Evolutionary conservation across 257 asterid species (phyloP).

Genomic region (Solanum okadae): DNA sequence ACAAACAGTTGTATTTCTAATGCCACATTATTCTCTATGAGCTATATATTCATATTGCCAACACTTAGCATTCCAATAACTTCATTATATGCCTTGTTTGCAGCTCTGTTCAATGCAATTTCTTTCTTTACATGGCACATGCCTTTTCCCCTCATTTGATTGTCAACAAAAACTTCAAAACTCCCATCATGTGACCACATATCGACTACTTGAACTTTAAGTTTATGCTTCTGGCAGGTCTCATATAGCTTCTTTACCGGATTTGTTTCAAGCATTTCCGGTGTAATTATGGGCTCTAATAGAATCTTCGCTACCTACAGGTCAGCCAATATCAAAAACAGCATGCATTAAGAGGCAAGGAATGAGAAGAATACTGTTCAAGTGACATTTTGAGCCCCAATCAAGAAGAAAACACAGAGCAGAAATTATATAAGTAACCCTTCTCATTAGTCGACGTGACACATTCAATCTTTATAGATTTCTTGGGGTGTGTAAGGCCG

Average conservation of each 20-base stretch:
- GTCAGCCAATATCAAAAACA: neutral
- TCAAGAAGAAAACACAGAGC: neutral
- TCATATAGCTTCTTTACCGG: constrained; percentile 71
- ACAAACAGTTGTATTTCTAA: neutral
- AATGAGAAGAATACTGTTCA: neutral
- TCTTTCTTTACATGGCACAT: constrained; percentile 62
- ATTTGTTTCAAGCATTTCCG: constrained; percentile 52
- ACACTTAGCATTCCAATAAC: constrained; percentile 26
- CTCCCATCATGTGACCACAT: constrained; percentile 45
- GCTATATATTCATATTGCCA: neutral
- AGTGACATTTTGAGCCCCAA: neutral
- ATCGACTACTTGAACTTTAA: constrained; percentile 51
- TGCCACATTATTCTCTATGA: neutral
- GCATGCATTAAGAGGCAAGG: neutral
- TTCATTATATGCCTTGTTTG: constrained; percentile 56
- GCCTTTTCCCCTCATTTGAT: constrained; percentile 57
- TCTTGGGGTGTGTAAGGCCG: neutral
- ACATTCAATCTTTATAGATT: neutral
- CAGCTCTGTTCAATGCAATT: constrained; percentile 64
- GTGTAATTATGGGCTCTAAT: constrained; percentile 65
- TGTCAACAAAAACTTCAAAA: constrained; percentile 44
- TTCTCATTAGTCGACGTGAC: neutral
- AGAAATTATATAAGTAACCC: neutral
- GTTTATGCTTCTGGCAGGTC: constrained; percentile 68
- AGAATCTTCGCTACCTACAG: constrained; percentile 48